Evolutionary conservation across 208 protist species (phyloP).

Genomic region (Entamoeba nuttalli): DNA sequence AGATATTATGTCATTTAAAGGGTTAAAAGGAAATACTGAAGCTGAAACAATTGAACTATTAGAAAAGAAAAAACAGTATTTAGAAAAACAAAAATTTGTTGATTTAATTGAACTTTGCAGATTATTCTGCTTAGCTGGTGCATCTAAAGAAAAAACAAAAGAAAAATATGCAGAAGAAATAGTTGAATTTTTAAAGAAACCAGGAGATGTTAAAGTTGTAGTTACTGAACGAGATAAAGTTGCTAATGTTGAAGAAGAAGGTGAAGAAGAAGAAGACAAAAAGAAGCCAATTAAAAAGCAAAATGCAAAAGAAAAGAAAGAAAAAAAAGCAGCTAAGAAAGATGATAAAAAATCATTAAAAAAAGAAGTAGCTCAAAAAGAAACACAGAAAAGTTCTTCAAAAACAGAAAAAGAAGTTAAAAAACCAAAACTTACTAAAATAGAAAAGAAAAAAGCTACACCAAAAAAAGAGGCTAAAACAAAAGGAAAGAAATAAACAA

Average conservation of each 20-base stretch:
- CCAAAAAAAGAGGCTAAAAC: neutral
- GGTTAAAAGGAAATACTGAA: neutral
- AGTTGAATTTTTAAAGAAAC: neutral
- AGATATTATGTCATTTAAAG: neutral
- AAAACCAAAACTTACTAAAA: neutral
- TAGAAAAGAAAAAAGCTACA: neutral
- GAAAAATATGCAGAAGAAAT: neutral
- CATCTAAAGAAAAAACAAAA: neutral
- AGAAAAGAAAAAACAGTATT: neutral
- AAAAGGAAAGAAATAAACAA: neutral
- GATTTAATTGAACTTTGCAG: neutral
- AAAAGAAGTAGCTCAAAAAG: neutral
- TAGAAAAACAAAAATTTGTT: neutral
- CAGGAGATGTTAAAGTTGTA: neutral
- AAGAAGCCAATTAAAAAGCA: neutral
- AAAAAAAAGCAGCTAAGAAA: neutral
- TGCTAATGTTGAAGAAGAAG: neutral
- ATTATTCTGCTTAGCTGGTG: neutral
- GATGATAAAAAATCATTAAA: neutral
- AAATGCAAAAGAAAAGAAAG: neutral
- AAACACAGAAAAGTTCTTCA: neutral
- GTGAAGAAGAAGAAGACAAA: neutral
- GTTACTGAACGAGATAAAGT: neutral
- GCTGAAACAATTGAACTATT: neutral
- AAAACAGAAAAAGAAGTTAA: neutral